A percentile compares a stretch with the other conserved stretches of the same genome.
Conservation (phyloP, 164 flowering plant genomes). For the Nymphaea colorata region DNA sequence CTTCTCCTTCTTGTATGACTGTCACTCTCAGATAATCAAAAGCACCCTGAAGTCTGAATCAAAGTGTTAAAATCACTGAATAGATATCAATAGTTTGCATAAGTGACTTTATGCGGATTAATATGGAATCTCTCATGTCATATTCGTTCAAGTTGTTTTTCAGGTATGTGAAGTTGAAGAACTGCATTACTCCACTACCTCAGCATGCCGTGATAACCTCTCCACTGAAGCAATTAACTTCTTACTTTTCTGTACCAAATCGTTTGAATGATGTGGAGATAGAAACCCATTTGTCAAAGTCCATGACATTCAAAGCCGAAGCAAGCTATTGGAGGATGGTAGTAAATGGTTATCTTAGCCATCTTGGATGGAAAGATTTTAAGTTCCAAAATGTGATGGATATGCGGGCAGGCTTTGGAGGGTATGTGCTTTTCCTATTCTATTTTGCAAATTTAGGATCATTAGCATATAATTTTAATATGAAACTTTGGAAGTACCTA, state of each 20-base stretch:
- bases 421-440: slow-evolving; percentile 10
- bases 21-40: too few relatives aligned
- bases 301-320: slow-evolving; percentile 39
- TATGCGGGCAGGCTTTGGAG: slow-evolving; percentile 50
- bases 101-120: too few relatives aligned
- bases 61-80: too few relatives aligned
- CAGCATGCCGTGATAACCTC: slow-evolving; percentile 33
- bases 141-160: not conserved
- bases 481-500: not conserved
- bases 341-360: slow-evolving; percentile 20
- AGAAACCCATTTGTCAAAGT: slow-evolving; percentile 39
- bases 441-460: not conserved
- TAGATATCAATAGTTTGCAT: too few relatives aligned
- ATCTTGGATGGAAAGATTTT: slow-evolving; percentile 22
- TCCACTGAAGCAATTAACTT: slow-evolving; percentile 36
- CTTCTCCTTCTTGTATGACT: too few relatives aligned
- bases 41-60: too few relatives aligned
- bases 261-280: slow-evolving; percentile 37
- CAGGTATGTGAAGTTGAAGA: slow-evolving; percentile 33
- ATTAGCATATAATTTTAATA: not conserved
- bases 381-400: slow-evolving; percentile 42
- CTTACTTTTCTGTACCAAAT: slow-evolving; percentile 26
- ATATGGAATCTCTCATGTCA: not conserved
- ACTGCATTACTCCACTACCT: slow-evolving; percentile 39
- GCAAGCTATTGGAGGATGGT: slow-evolving; percentile 33